Percentiles rank a stretch among this genome's conserved stretches.
phyloP scores from a whole-genome alignment of 192 early-diverging fungal species.

The Backusella circina region DNA sequence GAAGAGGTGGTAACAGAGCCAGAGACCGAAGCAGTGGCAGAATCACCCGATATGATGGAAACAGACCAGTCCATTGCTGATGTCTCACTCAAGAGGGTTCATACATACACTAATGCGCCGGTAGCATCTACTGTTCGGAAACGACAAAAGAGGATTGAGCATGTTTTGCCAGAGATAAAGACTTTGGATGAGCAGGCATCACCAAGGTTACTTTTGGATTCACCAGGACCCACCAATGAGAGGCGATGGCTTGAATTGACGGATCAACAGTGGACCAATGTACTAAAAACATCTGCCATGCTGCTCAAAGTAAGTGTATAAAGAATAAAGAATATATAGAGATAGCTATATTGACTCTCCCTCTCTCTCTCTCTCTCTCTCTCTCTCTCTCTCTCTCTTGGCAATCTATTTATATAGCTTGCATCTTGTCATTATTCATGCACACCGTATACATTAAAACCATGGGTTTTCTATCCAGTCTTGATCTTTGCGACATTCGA shows the following conservation, averaged over 20 bases:
- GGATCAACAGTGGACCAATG: background rate
- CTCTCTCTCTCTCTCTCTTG: too few relatives aligned
- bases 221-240: background rate
- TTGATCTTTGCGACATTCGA: slow-evolving; percentile 37
- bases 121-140: background rate
- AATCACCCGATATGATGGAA: background rate
- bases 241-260: background rate
- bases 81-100: background rate
- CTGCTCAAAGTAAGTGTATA: slow-evolving; percentile 7
- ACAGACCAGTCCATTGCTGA: background rate
- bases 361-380: too few relatives aligned
- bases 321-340: background rate
- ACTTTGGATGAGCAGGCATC: background rate
- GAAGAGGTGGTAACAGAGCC: background rate
- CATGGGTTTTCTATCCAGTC: slow-evolving; percentile 29
- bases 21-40: background rate
- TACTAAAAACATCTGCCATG: slow-evolving; percentile 7
- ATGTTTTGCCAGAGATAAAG: background rate
- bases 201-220: background rate
- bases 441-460: slow-evolving; percentile 30
- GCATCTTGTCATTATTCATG: slow-evolving; percentile 33
- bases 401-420: slow-evolving; percentile 26
- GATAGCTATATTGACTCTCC: too few relatives aligned
- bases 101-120: background rate
- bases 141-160: background rate